Conservation (phyloP, 192 early-diverging fungal genomes). For the Blastocladiella britannica region DNA sequence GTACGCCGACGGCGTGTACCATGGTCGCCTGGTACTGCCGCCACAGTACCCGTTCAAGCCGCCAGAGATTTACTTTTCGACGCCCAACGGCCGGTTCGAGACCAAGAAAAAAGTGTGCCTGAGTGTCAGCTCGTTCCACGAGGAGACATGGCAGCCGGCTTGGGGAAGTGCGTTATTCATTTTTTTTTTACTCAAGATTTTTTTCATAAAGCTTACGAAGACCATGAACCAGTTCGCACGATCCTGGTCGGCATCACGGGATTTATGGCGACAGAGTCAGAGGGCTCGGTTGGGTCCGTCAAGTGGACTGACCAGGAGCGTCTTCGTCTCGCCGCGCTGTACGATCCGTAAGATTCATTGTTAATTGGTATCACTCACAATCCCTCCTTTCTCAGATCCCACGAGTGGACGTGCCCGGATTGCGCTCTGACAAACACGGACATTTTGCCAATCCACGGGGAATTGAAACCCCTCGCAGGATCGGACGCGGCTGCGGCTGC, state of each 20-base stretch:
- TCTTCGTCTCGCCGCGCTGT: not conserved
- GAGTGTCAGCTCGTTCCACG: conserved; percentile 81
- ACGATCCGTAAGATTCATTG: too few relatives aligned
- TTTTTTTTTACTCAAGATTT: not conserved
- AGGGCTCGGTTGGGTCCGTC: conserved; percentile 59
- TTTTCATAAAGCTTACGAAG: not conserved
- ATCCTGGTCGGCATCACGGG: conserved; percentile 70
- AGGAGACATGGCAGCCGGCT: conserved; percentile 87
- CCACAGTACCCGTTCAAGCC: conserved; percentile 88
- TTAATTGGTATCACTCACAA: too few relatives aligned
- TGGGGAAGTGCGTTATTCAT: conserved; percentile 74
- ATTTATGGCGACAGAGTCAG: conserved; percentile 72
- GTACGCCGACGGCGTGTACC: conserved; percentile 43
- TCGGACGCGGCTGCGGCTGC: too few relatives aligned
- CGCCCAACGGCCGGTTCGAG: conserved; percentile 74
- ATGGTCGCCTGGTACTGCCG: conserved; percentile 82
- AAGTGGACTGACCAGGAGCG: conserved; percentile 49
- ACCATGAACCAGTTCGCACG: conserved; percentile 37
- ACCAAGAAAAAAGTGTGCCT: conserved; percentile 85
- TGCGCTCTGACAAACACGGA: too few relatives aligned
- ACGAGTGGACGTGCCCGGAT: too few relatives aligned
- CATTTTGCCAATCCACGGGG: too few relatives aligned
- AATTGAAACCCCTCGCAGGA: too few relatives aligned
- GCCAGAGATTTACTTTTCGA: conserved; percentile 54
- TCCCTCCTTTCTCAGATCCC: too few relatives aligned